A percentile compares a stretch with the other conserved stretches of the same genome.
Evolutionary conservation across 192 early-diverging fungal genomes (phyloP).

Genomic region (Oehlia diaphana): DNA sequence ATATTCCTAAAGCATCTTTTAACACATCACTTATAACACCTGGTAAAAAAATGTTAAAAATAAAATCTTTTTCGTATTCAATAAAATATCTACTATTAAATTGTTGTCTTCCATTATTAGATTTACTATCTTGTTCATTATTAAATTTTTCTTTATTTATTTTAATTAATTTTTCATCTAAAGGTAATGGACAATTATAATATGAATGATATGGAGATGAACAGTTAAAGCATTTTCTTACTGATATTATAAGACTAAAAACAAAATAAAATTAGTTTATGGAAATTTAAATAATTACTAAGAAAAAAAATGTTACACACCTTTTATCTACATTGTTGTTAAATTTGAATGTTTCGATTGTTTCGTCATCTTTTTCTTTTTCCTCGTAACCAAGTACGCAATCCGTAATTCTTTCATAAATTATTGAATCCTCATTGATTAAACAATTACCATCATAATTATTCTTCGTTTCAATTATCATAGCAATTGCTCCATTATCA

Average conservation of each 20-base stretch:
- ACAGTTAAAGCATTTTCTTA: constrained; percentile 21
- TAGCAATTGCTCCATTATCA: background rate
- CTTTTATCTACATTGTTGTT: background rate
- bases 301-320: background rate
- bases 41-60: background rate
- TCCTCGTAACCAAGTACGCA: background rate
- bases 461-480: background rate
- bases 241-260: background rate
- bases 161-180: background rate
- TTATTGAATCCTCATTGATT: background rate
- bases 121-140: background rate
- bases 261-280: background rate
- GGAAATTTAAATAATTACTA: background rate
- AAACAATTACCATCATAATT: background rate
- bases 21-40: constrained; percentile 11
- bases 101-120: background rate
- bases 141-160: constrained; percentile 6
- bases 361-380: background rate
- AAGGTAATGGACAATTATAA: background rate
- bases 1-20: constrained; percentile 21
- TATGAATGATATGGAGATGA: background rate
- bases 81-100: constrained; percentile 11
- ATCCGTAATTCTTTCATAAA: background rate
- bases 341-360: background rate
- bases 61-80: constrained; percentile 1